Evolutionary conservation across 495 filamentous ascomycete species (phyloP), one percentile per base, ranked within the genome.

Genomic region (Penicillium paradoxum): DNA sequence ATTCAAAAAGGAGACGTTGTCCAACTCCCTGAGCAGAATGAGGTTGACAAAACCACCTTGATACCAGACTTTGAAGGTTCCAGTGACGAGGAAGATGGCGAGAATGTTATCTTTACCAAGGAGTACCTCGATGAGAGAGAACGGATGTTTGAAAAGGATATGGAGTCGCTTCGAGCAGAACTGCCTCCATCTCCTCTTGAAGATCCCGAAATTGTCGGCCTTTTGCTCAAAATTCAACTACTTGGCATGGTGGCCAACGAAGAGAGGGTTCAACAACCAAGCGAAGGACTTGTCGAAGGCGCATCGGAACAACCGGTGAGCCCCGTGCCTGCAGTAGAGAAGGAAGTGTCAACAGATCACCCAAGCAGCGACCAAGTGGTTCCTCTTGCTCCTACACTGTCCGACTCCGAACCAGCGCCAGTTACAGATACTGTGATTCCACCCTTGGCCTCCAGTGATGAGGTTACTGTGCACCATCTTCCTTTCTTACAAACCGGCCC

Each of bases 101-200:
- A 76, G 17, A 73, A 73, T 43, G 58, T 63, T 3, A 62, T 73
- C 15, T 74, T 81, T 19, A 78, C 71, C 7, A 72, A 80, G 18
- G 75, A 78, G 30, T 77, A 80, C 52, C 59, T 79, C 7, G 71
- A 76, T n/a, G 71, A 75, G 50, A 66, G 74, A 17, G 76, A 77
- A 55, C 65, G 57, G 13, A 70, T 71, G 1, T 78, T 77, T 29
- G 74, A 80, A 49, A 73, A 68, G 38, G 72, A 77, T 27, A 71
- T 79, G 62, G 58, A 68, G 33, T 52, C 59, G 6, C 62, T 81
- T 27, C 66, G 75, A 36, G 66, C 73, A 7, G 74, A 76, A 56
- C 55, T 79, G 50, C 78, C 77, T 15, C 69, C 59, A 1, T 60
- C 72, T 2, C 72, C 72, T 8, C 53, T 78, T 38, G 69, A 76